A percentile compares a stretch with the other conserved stretches of the same genome.
phyloP scores from a whole-genome alignment of 345 rosid species.

The Sisymbrium altissimum region DNA sequence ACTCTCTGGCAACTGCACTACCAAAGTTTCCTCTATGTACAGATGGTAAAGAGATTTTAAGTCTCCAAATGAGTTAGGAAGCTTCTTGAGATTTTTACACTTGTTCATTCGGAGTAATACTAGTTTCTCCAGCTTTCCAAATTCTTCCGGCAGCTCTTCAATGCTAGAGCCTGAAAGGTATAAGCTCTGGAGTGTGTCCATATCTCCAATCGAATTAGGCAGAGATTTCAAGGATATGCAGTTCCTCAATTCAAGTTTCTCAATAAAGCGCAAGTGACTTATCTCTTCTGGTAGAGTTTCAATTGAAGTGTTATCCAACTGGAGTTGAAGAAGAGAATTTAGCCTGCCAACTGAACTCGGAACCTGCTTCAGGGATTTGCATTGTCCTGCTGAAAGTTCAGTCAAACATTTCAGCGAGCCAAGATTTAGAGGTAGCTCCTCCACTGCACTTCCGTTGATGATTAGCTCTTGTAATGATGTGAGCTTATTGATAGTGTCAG shows the following conservation, averaged over 20 bases:
- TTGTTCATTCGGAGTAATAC: not conserved
- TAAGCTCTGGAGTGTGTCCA: slow-evolving; percentile 28
- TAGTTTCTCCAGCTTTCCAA: slow-evolving; percentile 24
- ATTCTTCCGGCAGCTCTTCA: slow-evolving; percentile 5
- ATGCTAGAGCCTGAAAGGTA: slow-evolving; percentile 18
- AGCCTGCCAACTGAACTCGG: slow-evolving; percentile 24
- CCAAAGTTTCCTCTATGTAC: slow-evolving; percentile 6
- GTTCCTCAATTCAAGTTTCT: slow-evolving; percentile 2
- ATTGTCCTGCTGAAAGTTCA: slow-evolving; percentile 15
- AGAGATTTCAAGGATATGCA: slow-evolving; percentile 9
- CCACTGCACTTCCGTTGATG: slow-evolving; percentile 5
- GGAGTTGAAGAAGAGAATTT: slow-evolving; percentile 23
- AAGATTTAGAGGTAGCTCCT: slow-evolving; percentile 1
- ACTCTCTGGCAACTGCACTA: slow-evolving; percentile 18
- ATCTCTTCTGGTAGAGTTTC: slow-evolving; percentile 20
- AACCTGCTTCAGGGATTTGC: slow-evolving; percentile 9
- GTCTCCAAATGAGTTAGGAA: slow-evolving; percentile 26
- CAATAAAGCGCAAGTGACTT: slow-evolving; percentile 1
- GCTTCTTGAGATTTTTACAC: slow-evolving; percentile 19
- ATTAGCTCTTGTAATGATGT: slow-evolving; percentile 9
- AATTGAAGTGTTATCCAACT: slow-evolving; percentile 13
- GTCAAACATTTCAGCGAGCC: slow-evolving; percentile 18
- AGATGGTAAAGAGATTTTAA: slow-evolving; percentile 26
- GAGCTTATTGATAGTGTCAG: slow-evolving; percentile 18
- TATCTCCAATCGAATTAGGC: not conserved